Conservation (phyloP, 2,329 filamentous ascomycete species). For the Sclerotinia subarctica region DNA sequence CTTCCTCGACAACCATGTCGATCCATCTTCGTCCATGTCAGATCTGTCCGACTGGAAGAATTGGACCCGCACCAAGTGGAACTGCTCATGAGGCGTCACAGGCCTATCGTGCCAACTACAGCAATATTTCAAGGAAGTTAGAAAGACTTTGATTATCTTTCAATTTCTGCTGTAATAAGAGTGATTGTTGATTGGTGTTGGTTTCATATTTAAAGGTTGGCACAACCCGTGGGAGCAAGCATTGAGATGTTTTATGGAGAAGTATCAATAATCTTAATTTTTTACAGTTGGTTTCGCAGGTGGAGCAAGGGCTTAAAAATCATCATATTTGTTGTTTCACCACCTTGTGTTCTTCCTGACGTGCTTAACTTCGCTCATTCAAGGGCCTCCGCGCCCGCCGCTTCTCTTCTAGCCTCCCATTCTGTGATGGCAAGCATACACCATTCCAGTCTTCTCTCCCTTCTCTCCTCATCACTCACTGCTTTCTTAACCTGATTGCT, state of each 20-base stretch:
- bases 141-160: neutral
- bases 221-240: neutral
- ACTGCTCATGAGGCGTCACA: neutral
- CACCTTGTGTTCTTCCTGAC: neutral
- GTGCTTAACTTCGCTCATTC: neutral
- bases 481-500: neutral
- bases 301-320: neutral
- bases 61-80: neutral
- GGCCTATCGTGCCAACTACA: neutral
- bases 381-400: no score
- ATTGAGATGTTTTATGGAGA: neutral
- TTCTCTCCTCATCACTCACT: neutral
- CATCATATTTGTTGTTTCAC: neutral
- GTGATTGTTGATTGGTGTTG: neutral
- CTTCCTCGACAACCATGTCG: neutral
- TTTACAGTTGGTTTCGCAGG: neutral
- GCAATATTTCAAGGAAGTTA: neutral
- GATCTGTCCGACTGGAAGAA: neutral
- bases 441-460: constrained; percentile 3
- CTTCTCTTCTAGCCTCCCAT: constrained; percentile 10
- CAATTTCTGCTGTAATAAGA: no score
- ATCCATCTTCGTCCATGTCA: neutral
- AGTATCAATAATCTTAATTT: neutral
- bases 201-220: neutral
- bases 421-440: constrained; percentile 16